These are phyloP conservation scores for Parietaria judaica DNA, from an alignment of 306 rosid species.

Conservation along the genomic window DNA sequence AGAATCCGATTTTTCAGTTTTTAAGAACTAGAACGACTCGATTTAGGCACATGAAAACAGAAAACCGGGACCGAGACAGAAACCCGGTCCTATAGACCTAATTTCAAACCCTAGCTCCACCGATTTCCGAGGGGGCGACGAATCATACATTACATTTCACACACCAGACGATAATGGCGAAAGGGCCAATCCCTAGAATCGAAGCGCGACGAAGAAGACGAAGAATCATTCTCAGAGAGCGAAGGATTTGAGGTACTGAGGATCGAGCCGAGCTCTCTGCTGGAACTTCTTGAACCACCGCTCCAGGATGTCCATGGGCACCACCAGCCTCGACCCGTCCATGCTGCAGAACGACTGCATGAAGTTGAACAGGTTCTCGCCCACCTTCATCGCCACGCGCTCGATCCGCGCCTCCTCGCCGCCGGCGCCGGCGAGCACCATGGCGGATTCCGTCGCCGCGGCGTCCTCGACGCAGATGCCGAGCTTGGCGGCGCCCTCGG, in stretches of 20 bases:
- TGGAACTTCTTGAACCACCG: conserved; percentile 91
- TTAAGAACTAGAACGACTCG: no score
- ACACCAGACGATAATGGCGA: background rate
- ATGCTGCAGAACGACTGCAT: conserved; percentile 93
- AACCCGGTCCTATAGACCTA: no score
- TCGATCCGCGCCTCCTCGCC: conserved; percentile 59
- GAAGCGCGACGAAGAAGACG: background rate
- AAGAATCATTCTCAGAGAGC: conserved; percentile 14
- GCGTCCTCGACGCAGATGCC: conserved; percentile 87
- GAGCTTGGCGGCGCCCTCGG: conserved; percentile 64
- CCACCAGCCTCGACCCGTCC: conserved; percentile 74
- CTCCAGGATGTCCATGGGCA: conserved; percentile 89
- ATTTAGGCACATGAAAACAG: no score
- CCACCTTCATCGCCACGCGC: conserved; percentile 69
- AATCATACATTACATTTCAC: no score
- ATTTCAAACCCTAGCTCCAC: no score
- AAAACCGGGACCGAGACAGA: no score
- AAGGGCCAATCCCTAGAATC: background rate
- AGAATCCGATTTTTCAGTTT: no score
- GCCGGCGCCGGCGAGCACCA: conserved; percentile 75
- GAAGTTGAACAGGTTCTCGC: conserved; percentile 83
- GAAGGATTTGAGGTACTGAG: conserved; percentile 70
- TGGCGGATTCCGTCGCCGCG: conserved; percentile 56
- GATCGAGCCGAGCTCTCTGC: conserved; percentile 78
- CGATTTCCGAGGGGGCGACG: no score